Evolutionary conservation across 2,329 filamentous ascomycete genomes (phyloP).

Genomic region (Daldinia sp.): DNA sequence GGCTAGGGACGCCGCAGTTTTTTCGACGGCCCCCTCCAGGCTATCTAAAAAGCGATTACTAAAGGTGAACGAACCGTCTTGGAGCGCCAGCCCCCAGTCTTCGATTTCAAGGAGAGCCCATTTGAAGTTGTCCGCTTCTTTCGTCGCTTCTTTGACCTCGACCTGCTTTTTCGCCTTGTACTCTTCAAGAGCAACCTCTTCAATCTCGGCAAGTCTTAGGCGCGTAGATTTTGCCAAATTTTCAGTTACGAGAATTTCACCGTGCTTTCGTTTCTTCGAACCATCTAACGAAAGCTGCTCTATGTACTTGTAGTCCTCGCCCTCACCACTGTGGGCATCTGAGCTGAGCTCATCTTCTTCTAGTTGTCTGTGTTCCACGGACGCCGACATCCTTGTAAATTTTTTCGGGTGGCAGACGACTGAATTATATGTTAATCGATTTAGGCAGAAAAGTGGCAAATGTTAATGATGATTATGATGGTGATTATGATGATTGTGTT

Average conservation of each 20-base stretch:
- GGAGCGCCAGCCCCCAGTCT: neutral
- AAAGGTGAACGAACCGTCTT: neutral
- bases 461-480: too few relatives aligned
- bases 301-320: neutral
- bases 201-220: neutral
- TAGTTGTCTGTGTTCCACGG: neutral
- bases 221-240: neutral
- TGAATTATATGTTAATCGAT: too few relatives aligned
- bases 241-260: neutral
- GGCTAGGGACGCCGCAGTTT: neutral
- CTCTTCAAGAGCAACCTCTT: neutral
- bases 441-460: too few relatives aligned
- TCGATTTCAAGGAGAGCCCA: neutral
- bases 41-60: neutral
- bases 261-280: neutral
- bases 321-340: neutral
- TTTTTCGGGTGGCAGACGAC: too few relatives aligned
- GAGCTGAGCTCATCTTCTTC: neutral
- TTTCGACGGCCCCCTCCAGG: neutral
- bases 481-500: too few relatives aligned
- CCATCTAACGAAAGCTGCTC: neutral
- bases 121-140: neutral
- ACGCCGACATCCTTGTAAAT: neutral
- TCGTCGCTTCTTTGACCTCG: neutral
- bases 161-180: neutral